A percentile compares a stretch with the other conserved stretches of the same genome.
Evolutionary conservation across 225 moss, liverwort and hornwort species (phyloP).

Genomic region (Climacium dendroides): DNA sequence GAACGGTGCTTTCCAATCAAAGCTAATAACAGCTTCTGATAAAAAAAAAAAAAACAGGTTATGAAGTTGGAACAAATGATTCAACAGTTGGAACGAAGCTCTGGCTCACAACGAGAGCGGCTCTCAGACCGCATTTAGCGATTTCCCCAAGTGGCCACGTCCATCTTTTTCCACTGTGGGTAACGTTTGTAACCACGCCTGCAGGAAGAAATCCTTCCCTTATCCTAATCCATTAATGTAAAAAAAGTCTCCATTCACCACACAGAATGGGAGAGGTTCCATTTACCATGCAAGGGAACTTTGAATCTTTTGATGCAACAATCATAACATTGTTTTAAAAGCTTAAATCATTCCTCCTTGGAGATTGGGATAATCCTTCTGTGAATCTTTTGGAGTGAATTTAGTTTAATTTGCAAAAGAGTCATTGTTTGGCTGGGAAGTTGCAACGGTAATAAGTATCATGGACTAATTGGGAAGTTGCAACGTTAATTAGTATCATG

Average conservation of each 20-base stretch:
- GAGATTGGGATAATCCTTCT: neutral
- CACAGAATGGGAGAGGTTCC: neutral
- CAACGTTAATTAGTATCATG: no score
- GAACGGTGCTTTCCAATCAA: neutral
- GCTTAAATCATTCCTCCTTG: accelerated
- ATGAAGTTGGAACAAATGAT: neutral
- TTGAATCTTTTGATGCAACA: neutral
- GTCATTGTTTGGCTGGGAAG: neutral
- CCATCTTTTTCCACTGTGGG: neutral
- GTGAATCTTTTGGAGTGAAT: accelerated
- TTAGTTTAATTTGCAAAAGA: neutral
- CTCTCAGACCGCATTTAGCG: no score
- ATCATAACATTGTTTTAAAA: neutral
- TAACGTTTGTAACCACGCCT: neutral
- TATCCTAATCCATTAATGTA: neutral
- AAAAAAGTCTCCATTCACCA: neutral
- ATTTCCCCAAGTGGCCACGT: neutral
- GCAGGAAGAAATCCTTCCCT: neutral
- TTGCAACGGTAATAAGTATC: neutral
- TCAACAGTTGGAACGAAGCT: neutral
- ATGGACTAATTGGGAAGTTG: neutral
- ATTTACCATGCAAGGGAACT: neutral
- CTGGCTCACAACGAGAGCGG: neutral
- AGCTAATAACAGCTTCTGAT: neutral
- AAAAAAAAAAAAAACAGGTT: no score